Conservation (phyloP, 768 basidiomycete species). For the Rhizopogon roseolus region DNA sequence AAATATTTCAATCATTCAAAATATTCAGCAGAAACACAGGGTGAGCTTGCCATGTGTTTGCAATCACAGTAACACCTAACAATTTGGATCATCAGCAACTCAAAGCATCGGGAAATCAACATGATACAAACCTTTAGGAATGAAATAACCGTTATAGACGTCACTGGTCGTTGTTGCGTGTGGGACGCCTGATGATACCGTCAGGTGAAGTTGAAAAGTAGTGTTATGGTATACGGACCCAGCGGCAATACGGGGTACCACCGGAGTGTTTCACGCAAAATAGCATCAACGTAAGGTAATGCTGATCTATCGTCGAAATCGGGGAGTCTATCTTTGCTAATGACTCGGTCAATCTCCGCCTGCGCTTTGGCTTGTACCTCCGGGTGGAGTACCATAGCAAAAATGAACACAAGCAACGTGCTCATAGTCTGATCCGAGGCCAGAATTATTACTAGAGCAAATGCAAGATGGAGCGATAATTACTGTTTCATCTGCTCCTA, state of each 20-base stretch:
- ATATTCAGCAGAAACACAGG: background rate
- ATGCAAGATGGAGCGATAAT: background rate
- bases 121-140: conserved; percentile 35
- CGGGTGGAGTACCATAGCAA: conserved; percentile 1
- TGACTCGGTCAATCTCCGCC: conserved; percentile 3
- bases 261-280: background rate
- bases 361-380: conserved; percentile 1
- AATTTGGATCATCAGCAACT: background rate
- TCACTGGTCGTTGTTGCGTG: conserved; percentile 29
- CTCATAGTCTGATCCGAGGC: conserved; percentile 4
- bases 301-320: background rate
- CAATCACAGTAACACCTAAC: background rate
- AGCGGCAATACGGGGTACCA: background rate
- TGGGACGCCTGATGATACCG: conserved; percentile 9
- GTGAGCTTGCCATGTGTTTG: background rate
- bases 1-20: background rate
- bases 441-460: background rate
- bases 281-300: conserved; percentile 4
- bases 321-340: conserved; percentile 4
- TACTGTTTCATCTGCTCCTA: conserved; percentile 17
- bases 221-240: background rate
- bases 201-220: background rate
- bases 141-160: conserved; percentile 37
- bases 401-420: conserved; percentile 2
- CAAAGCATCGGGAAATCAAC: too few species aligned